Conservation (phyloP, 1,139 yeast genomes). For the Yamadazyma buinensis region DNA sequence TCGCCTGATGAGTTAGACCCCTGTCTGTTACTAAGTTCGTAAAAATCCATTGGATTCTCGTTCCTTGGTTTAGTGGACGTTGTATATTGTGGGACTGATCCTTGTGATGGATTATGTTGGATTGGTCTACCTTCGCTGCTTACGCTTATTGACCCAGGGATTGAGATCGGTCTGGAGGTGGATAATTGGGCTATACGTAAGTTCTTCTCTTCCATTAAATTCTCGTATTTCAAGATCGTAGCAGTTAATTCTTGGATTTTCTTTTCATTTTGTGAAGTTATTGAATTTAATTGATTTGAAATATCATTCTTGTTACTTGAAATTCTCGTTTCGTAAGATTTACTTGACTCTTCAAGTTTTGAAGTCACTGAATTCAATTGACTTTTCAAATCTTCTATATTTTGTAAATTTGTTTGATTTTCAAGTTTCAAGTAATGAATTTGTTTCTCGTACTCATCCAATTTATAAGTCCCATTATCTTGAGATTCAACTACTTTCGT, state of each 20-base stretch:
- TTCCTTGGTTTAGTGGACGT: background rate
- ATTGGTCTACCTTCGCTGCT: conserved; percentile 5
- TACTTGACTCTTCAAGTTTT: conserved; percentile 16
- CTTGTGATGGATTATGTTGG: background rate
- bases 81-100: background rate
- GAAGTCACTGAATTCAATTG: conserved; percentile 17
- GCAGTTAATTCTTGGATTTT: conserved; percentile 31
- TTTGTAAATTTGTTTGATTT: conserved; percentile 16
- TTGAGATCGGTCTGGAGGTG: conserved; percentile 41
- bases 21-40: conserved; percentile 10
- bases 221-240: conserved; percentile 31
- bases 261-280: conserved; percentile 24
- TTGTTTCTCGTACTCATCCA: conserved; percentile 18
- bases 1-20: conserved; percentile 15
- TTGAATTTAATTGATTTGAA: conserved; percentile 19
- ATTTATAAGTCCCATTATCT: background rate
- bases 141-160: conserved; percentile 22
- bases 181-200: conserved; percentile 31
- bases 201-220: conserved; percentile 37
- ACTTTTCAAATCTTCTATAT: conserved; percentile 15
- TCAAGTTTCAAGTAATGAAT: conserved; percentile 19
- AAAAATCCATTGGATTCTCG: conserved; percentile 13
- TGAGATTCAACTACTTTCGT: background rate
- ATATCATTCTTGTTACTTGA: conserved; percentile 24
- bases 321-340: conserved; percentile 22